These are phyloP conservation scores for Candida methanosorbosa DNA, from an alignment of 805 yeast genomes.

Conservation along the genomic window DNA sequence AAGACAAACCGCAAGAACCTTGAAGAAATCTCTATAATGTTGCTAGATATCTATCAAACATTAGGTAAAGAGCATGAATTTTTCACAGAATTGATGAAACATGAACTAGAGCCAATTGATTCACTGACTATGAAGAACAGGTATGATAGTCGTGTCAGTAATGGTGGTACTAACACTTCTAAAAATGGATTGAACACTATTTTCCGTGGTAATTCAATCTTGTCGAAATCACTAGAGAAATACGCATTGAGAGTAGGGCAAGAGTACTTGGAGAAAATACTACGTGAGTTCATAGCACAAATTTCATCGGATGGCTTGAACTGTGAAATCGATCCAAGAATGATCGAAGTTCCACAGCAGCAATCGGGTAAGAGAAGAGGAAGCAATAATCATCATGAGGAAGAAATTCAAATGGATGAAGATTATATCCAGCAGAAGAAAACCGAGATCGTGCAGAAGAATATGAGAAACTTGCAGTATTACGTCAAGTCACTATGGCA, in stretches of 20 bases:
- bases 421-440: conserved; percentile 28
- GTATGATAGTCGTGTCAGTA: conserved; percentile 12
- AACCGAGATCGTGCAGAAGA: conserved; percentile 33
- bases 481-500: conserved; percentile 60
- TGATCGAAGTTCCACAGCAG: too few relatives aligned
- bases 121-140: conserved; percentile 34
- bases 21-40: conserved; percentile 47
- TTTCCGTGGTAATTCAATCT: conserved; percentile 78
- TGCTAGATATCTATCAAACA: conserved; percentile 69
- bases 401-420: conserved; percentile 18
- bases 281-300: conserved; percentile 58
- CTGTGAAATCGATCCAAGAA: conserved; percentile 79
- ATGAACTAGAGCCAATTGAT: conserved; percentile 49
- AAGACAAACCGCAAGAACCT: conserved; percentile 26
- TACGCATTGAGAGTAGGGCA: conserved; percentile 72
- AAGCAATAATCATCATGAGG: conserved; percentile 24
- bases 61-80: conserved; percentile 61
- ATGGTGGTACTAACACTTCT: conserved; percentile 17
- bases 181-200: conserved; percentile 48
- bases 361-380: conserved; percentile 16
- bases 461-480: conserved; percentile 37
- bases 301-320: conserved; percentile 39
- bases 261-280: conserved; percentile 62
- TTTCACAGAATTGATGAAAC: conserved; percentile 61
- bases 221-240: conserved; percentile 74